Evolutionary conservation across 768 basidiomycete genomes (phyloP).

Genomic region (Hericium coralloides): DNA sequence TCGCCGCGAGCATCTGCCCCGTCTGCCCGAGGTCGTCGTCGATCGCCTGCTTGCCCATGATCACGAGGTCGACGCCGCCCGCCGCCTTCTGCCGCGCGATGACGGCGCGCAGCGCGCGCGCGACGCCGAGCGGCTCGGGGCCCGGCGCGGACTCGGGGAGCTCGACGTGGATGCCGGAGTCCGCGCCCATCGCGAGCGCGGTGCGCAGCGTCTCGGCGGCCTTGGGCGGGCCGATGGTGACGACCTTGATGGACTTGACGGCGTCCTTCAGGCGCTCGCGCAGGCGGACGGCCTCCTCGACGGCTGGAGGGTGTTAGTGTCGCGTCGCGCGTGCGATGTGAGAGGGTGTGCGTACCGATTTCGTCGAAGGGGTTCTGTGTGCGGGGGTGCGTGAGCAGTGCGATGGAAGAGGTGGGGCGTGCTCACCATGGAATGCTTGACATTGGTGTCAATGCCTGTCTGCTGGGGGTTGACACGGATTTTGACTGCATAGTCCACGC

Average conservation of each 20-base stretch:
- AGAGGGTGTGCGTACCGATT: slow-evolving; percentile 57
- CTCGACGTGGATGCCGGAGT: slow-evolving; percentile 87
- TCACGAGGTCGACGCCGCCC: slow-evolving; percentile 71
- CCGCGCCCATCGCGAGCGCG: slow-evolving; percentile 96
- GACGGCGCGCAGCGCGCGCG: slow-evolving; percentile 72
- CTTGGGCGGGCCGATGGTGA: slow-evolving; percentile 93
- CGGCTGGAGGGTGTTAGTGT: slow-evolving; percentile 42
- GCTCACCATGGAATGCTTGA: slow-evolving; percentile 97
- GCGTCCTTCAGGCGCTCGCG: slow-evolving; percentile 72
- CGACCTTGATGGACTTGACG: slow-evolving; percentile 81
- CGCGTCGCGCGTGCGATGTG: neutral
- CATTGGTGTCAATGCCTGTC: slow-evolving; percentile 92
- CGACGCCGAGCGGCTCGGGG: slow-evolving; percentile 88
- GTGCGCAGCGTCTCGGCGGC: slow-evolving; percentile 86
- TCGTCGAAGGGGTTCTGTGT: slow-evolving; percentile 95
- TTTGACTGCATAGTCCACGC: slow-evolving; percentile 97
- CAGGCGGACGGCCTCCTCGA: slow-evolving; percentile 95
- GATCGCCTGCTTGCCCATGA: slow-evolving; percentile 97
- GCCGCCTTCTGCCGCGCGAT: slow-evolving; percentile 49
- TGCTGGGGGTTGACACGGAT: slow-evolving; percentile 94
- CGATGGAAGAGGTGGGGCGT: neutral
- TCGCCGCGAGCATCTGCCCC: slow-evolving; percentile 93
- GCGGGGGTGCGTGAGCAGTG: neutral
- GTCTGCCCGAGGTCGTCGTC: slow-evolving; percentile 96
- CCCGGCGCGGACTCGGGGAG: slow-evolving; percentile 60